These are phyloP conservation scores for Aspergillus novoparasiticus DNA, from an alignment of 2,329 filamentous ascomycete genomes.

Conservation along the genomic window DNA sequence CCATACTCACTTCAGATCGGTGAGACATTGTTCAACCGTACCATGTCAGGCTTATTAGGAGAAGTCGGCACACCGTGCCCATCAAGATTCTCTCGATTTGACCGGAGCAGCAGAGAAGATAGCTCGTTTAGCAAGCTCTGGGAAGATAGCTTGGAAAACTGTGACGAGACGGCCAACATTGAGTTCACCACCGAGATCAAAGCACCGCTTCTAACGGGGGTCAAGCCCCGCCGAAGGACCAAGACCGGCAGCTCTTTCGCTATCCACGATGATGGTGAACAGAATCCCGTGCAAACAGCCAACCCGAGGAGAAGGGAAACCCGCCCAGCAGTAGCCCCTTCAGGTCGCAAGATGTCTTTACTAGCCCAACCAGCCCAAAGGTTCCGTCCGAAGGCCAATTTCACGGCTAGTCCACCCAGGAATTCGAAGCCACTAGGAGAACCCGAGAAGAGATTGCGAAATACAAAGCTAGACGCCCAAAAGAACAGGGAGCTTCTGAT, in stretches of 20 bases:
- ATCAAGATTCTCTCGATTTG: conserved; percentile 23
- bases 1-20: neutral
- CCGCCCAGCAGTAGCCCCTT: conserved; percentile 10
- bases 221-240: conserved; percentile 33
- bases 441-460: conserved; percentile 9
- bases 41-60: conserved; percentile 29
- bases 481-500: conserved; percentile 21
- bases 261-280: conserved; percentile 43
- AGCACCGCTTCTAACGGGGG: conserved; percentile 30
- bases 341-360: conserved; percentile 36
- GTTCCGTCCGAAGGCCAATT: conserved; percentile 38
- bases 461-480: conserved; percentile 12
- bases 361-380: conserved; percentile 45
- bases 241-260: conserved; percentile 32
- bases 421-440: conserved; percentile 14
- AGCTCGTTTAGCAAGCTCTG: conserved; percentile 27
- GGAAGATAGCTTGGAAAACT: conserved; percentile 26
- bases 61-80: conserved; percentile 40
- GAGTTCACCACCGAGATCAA: conserved; percentile 46
- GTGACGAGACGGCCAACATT: conserved; percentile 41
- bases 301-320: conserved; percentile 24
- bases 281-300: conserved; percentile 12
- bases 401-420: conserved; percentile 25
- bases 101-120: conserved; percentile 20
- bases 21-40: neutral